Percentiles rank a stretch among this genome's conserved stretches.
phyloP scores from a whole-genome alignment of 2,329 filamentous ascomycete species.

The Ophiocordyceps camponoti-saundersi region DNA sequence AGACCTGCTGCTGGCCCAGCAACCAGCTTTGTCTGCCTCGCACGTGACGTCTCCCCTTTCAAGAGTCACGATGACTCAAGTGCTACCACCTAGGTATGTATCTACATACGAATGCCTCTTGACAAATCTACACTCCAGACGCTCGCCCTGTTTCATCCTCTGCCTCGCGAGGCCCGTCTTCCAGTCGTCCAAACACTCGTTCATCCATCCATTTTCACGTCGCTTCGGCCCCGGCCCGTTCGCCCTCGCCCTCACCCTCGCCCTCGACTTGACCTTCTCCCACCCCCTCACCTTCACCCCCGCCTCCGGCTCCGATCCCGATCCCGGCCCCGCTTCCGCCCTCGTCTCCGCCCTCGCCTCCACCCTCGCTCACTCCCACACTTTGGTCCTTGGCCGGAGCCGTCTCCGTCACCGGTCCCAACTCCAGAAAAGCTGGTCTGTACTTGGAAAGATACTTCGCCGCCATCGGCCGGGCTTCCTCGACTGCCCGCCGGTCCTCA shows the following conservation, averaged over 20 bases:
- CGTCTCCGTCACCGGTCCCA: constrained; percentile 4
- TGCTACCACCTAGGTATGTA: no score
- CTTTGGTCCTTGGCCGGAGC: not conserved
- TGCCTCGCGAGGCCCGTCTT: not conserved
- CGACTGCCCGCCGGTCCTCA: constrained; percentile 21
- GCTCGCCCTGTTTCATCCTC: not conserved
- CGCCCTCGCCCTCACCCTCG: no score
- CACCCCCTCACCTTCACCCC: not conserved
- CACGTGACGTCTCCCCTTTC: not conserved
- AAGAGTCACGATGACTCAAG: no score
- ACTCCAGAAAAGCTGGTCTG: constrained; percentile 33
- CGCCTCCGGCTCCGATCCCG: constrained; percentile 7
- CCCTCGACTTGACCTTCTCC: not conserved
- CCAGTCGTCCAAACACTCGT: not conserved
- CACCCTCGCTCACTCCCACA: constrained; percentile 6
- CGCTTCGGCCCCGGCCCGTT: no score
- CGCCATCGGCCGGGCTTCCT: constrained; percentile 45
- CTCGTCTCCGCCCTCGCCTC: constrained; percentile 7
- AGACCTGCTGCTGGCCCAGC: not conserved
- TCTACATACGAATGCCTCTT: no score
- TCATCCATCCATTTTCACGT: not conserved
- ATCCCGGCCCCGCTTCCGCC: constrained; percentile 6
- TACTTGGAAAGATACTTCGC: constrained; percentile 45
- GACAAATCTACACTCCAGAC: not conserved
- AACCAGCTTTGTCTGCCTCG: not conserved